Evolutionary conservation across 352 stramenopile genomes (phyloP).

Genomic region (Phytophthora niederhauseri): DNA sequence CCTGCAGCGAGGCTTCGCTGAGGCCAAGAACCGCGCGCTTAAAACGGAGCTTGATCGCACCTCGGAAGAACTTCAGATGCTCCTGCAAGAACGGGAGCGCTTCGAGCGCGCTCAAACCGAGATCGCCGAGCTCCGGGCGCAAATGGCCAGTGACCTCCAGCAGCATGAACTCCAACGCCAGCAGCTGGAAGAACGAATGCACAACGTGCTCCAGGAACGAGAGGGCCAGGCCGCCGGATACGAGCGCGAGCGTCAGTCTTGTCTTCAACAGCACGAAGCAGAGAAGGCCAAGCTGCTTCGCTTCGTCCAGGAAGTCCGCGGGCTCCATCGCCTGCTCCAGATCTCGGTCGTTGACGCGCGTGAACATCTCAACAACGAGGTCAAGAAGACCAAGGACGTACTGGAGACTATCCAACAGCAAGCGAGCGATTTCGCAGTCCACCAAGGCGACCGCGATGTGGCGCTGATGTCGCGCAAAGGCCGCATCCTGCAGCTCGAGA

Average conservation of each 20-base stretch:
- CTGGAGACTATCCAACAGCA: conserved; percentile 45
- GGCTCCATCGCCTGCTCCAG: conserved; percentile 28
- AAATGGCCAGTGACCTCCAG: conserved; percentile 11
- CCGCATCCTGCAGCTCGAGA: conserved; percentile 59
- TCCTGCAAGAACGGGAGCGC: conserved; percentile 29
- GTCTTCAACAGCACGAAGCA: conserved; percentile 15
- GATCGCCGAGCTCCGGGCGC: conserved; percentile 13
- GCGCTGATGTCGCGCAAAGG: conserved; percentile 53
- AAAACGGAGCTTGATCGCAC: conserved; percentile 16
- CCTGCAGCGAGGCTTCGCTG: conserved; percentile 10
- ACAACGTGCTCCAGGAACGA: conserved; percentile 26
- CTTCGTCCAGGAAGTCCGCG: conserved; percentile 27
- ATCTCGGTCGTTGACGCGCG: conserved; percentile 25
- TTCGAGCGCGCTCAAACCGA: conserved; percentile 23
- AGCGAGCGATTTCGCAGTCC: conserved; percentile 50
- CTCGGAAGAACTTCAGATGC: conserved; percentile 24
- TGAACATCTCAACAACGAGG: conserved; percentile 24
- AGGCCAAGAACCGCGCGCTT: conserved; percentile 20
- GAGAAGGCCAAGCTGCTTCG: conserved; percentile 28
- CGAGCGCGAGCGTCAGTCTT: conserved; percentile 18
- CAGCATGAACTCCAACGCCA: conserved; percentile 8
- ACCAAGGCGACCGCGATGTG: conserved; percentile 53
- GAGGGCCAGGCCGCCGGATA: conserved; percentile 21
- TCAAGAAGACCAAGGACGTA: conserved; percentile 40
- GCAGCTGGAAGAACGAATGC: conserved; percentile 29